phyloP scores from a whole-genome alignment of 1,284 basidiomycete genomes.

The Pulchroboletus neoregius region DNA sequence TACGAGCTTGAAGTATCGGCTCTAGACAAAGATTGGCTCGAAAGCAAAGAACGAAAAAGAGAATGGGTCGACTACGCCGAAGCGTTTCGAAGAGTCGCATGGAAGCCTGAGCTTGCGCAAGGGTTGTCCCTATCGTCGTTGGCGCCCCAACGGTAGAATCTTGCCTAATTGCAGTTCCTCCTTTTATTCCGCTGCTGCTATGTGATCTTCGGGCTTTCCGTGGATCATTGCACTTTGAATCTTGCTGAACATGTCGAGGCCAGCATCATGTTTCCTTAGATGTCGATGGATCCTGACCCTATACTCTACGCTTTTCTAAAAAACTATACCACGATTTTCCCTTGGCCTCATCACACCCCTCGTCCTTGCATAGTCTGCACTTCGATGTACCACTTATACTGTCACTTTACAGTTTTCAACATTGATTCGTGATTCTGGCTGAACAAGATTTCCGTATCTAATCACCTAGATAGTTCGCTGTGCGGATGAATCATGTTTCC shows the following conservation, averaged over 20 bases:
- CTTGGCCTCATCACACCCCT: constrained; percentile 12
- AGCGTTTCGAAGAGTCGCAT: constrained; percentile 64
- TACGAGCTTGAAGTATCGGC: constrained; percentile 76
- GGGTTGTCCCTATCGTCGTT: constrained; percentile 66
- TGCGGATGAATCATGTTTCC: constrained; percentile 21
- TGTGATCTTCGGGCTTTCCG: constrained; percentile 11
- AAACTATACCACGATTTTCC: constrained; percentile 29
- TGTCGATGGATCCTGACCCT: constrained; percentile 21
- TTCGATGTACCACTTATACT: constrained; percentile 30
- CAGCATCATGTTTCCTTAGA: constrained; percentile 21
- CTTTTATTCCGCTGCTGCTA: constrained; percentile 9
- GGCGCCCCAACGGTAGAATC: constrained; percentile 43
- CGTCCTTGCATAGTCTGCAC: constrained; percentile 29
- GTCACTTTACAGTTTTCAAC: constrained; percentile 19
- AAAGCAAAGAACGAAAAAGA: constrained; percentile 66
- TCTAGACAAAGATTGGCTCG: constrained; percentile 74
- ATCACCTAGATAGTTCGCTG: constrained; percentile 26
- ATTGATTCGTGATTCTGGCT: constrained; percentile 28
- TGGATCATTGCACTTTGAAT: constrained; percentile 12
- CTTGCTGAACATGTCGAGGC: constrained; percentile 14
- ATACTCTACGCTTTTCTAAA: constrained; percentile 26
- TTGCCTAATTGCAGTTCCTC: constrained; percentile 1
- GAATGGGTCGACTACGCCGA: constrained; percentile 85
- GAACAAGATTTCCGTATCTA: constrained; percentile 17
- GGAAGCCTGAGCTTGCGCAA: constrained; percentile 77